phyloP scores from a whole-genome alignment of 2,329 filamentous ascomycete species.

The Escovopsis weberi region DNA sequence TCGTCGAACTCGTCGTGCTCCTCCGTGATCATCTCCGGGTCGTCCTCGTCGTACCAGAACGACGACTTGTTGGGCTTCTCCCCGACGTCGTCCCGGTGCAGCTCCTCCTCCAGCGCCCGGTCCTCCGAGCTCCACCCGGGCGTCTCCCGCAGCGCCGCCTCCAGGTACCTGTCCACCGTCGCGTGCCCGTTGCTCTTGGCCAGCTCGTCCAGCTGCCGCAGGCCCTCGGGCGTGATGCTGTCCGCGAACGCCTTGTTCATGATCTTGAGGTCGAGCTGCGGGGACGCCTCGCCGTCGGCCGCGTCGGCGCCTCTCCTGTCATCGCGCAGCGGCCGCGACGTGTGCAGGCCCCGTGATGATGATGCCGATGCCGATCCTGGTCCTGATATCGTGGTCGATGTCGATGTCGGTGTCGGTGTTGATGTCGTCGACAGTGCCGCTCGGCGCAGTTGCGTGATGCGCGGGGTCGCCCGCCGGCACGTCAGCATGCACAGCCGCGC shows the following conservation, averaged over 20 bases:
- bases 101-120: conserved; percentile 16
- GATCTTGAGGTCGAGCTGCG: conserved; percentile 15
- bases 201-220: conserved; percentile 20
- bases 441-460: too few species aligned
- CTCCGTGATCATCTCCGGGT: conserved; percentile 32
- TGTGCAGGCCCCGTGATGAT: not conserved
- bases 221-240: conserved; percentile 16
- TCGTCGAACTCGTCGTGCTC: conserved; percentile 54
- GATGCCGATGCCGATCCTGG: too few species aligned
- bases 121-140: conserved; percentile 19
- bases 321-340: conserved; percentile 1
- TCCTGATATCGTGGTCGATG: too few species aligned
- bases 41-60: conserved; percentile 37
- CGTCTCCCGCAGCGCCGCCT: conserved; percentile 13
- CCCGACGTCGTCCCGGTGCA: conserved; percentile 17
- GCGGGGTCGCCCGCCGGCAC: conserved; percentile 15
- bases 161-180: conserved; percentile 19
- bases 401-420: too few species aligned
- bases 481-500: conserved; percentile 21
- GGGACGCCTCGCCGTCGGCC: conserved; percentile 9
- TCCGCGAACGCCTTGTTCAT: conserved; percentile 18
- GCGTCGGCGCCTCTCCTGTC: conserved; percentile 10
- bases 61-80: conserved; percentile 21
- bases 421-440: too few species aligned
- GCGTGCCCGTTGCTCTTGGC: conserved; percentile 20